Conservation (phyloP, 306 rosid species). For the Quillaja saponaria region DNA sequence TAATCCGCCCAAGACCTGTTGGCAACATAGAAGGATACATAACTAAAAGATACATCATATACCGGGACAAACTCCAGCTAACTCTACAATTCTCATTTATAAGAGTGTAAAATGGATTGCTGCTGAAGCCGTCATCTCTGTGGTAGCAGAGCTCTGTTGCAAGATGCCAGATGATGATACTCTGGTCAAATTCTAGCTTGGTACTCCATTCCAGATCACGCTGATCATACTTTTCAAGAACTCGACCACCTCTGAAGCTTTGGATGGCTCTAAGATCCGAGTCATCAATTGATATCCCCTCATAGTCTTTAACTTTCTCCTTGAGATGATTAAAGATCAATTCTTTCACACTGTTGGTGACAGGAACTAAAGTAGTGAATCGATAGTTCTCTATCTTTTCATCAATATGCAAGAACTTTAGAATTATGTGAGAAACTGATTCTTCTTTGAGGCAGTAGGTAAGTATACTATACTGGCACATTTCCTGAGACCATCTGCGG, state of each 20-base stretch:
- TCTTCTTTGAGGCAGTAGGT: background rate
- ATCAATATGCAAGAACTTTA: background rate
- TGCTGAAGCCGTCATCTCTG: no score
- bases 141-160: constrained; percentile 4
- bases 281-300: background rate
- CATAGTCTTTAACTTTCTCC: background rate
- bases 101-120: no score
- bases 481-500: constrained; percentile 16
- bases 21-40: constrained; percentile 3
- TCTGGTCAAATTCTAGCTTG: background rate
- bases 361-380: background rate
- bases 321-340: background rate
- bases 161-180: constrained; percentile 11
- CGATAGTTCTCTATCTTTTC: background rate
- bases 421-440: background rate
- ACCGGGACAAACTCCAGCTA: background rate
- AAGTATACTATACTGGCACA: background rate
- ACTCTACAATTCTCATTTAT: background rate
- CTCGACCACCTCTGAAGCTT: background rate
- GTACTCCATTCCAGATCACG: background rate
- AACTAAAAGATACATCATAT: background rate
- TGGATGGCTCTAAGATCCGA: background rate
- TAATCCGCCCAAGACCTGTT: background rate
- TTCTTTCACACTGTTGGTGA: background rate
- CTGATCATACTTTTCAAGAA: background rate